phyloP scores from a whole-genome alignment of 257 asterid genomes.

The Asclepias syriaca region DNA sequence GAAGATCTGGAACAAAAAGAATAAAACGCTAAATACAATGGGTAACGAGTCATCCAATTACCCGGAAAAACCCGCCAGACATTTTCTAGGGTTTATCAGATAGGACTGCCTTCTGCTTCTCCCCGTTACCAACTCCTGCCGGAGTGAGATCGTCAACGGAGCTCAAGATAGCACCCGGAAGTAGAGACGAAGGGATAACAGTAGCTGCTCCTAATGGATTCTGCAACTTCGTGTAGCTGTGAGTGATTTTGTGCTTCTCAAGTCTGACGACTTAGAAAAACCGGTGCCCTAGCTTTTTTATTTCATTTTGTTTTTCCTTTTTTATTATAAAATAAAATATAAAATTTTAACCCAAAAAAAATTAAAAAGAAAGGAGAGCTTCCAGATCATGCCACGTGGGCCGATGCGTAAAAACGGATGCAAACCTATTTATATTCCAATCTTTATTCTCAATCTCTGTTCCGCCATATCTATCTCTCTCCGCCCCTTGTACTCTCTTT shows the following conservation, averaged over 20 bases:
- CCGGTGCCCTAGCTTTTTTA: slow-evolving; percentile 11
- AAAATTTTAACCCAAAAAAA: neutral
- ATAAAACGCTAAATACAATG: neutral
- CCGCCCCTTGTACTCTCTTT: neutral
- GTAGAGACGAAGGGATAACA: neutral
- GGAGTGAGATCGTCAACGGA: neutral
- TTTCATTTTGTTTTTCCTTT: too few species aligned
- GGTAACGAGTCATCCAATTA: slow-evolving; percentile 16
- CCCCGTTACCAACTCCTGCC: neutral
- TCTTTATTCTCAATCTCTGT: slow-evolving; percentile 30
- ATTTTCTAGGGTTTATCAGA: slow-evolving; percentile 61
- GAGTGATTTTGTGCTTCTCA: neutral
- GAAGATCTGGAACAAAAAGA: slow-evolving; percentile 5
- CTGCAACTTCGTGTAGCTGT: neutral
- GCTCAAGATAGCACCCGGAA: neutral
- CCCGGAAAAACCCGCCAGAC: slow-evolving; percentile 98
- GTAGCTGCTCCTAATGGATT: neutral
- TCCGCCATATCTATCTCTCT: slow-evolving; percentile 25
- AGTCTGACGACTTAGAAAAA: neutral
- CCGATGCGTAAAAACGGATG: slow-evolving; percentile 33
- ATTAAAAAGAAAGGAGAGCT: neutral
- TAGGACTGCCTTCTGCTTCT: neutral
- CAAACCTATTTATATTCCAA: slow-evolving; percentile 50
- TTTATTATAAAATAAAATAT: too few species aligned
- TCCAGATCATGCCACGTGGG: slow-evolving; percentile 31